These are phyloP conservation scores for Fusarium chlamydosporum DNA, from an alignment of 2,329 filamentous ascomycete species.

Conservation along the genomic window DNA sequence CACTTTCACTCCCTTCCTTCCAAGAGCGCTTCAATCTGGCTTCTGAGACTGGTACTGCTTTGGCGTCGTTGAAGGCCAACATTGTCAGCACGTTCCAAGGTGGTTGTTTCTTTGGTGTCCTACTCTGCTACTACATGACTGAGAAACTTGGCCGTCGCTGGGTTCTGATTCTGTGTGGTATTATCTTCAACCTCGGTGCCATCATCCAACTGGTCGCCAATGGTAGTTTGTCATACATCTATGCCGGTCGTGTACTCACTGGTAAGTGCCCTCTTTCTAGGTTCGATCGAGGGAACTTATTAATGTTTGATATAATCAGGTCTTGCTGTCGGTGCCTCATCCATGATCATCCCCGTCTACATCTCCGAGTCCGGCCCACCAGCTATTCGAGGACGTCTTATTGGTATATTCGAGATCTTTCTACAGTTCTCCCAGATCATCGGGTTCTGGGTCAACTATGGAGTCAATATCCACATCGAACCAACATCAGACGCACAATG, in stretches of 20 bases:
- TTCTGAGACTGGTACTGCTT: slow-evolving; percentile 1
- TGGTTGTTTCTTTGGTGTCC: slow-evolving; percentile 12
- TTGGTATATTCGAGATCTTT: slow-evolving; percentile 32
- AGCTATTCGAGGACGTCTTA: slow-evolving; percentile 23
- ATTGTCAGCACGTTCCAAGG: slow-evolving; percentile 18
- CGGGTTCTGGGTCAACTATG: slow-evolving; percentile 22
- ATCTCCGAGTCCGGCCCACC: slow-evolving; percentile 27
- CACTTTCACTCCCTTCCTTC: slow-evolving; percentile 11
- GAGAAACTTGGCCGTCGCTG: slow-evolving; percentile 2
- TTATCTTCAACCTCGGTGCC: slow-evolving; percentile 9
- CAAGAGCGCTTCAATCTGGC: slow-evolving; percentile 8
- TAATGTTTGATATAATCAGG: not conserved
- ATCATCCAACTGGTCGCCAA: slow-evolving; percentile 6
- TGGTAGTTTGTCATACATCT: slow-evolving; percentile 2
- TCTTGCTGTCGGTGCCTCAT: slow-evolving; percentile 11
- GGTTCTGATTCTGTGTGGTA: slow-evolving; percentile 4
- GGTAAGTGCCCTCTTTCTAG: not conserved
- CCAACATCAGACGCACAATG: slow-evolving; percentile 6
- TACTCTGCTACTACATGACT: slow-evolving; percentile 8
- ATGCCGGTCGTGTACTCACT: slow-evolving; percentile 14
- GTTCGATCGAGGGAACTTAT: fast-evolving
- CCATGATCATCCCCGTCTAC: slow-evolving; percentile 32
- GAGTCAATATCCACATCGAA: slow-evolving; percentile 1
- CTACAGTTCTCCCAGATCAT: slow-evolving; percentile 25
- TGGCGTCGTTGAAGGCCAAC: slow-evolving; percentile 12